phyloP scores from a whole-genome alignment of 441 rosid species.

The Adansonia grandidieri region DNA sequence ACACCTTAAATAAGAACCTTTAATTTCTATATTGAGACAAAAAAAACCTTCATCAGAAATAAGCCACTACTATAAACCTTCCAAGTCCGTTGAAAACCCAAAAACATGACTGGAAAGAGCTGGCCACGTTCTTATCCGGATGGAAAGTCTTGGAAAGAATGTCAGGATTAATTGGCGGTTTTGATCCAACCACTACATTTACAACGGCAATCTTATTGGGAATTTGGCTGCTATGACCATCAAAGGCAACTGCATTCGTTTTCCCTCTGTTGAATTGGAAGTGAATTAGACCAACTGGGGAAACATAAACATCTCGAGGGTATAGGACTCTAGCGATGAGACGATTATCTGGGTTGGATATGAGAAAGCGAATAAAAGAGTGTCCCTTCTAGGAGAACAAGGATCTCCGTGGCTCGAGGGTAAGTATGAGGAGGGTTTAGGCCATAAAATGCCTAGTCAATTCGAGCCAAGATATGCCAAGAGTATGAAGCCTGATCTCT shows the following conservation, averaged over 20 bases:
- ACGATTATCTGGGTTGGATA: neutral
- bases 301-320: neutral
- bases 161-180: neutral
- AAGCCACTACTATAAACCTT: neutral
- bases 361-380: neutral
- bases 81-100: neutral
- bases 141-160: neutral
- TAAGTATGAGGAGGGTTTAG: conserved; percentile 13
- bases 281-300: conserved; percentile 1
- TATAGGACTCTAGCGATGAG: neutral
- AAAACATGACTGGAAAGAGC: neutral
- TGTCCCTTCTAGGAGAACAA: neutral
- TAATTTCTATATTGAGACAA: neutral
- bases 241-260: conserved; percentile 15
- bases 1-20: conserved; percentile 3
- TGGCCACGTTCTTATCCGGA: neutral
- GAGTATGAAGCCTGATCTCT: neutral
- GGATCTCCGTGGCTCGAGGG: neutral
- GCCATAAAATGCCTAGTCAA: neutral
- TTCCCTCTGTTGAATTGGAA: conserved; percentile 11
- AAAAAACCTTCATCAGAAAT: neutral
- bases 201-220: neutral
- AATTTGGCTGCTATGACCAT: conserved; percentile 2
- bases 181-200: conserved; percentile 1
- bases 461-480: conserved; percentile 19